Base-by-base conservation (phyloP, 208 protist genomes). In the Tritrichomonas foetus region DNA sequence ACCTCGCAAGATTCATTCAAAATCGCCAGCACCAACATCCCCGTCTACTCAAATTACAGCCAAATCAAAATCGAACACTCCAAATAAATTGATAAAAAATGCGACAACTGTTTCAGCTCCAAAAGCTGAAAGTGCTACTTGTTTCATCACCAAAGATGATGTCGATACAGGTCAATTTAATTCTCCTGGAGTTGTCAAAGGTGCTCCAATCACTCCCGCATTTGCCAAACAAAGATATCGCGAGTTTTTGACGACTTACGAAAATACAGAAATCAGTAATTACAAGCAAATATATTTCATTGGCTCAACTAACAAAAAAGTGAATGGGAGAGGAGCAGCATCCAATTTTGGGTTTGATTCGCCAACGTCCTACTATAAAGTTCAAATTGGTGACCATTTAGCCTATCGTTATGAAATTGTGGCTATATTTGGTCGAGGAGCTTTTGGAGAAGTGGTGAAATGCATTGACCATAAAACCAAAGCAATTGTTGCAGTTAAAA, bases 371-470 rank as follows among this genome's bases (percentile, higher is more conserved):
- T 25, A 84, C 53, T 84, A 84, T 53, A 84, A 84, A 30, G 27
- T 53, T 47, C 49, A 22, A 47, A n/a, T 44, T 30, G 74, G 74
- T 25, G 74, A 84, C n/a, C 74, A 84, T 33, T n/a, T 84, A 33
- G 36, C 41, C n/a, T 98, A 98, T 95, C 95, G 97, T 44, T 98
- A 97, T 93, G 97, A 98, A 93, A 75, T 98, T 14, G 0, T 98
- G 0, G 93, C 94, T 0, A 75, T 94, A 14, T 92, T 98, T 0
- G 98, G 98, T 27, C 95, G 96, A 49, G 98, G 98, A 33, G 96
- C 96, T 0, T 98, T 98, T 94, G 97, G 98, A 66, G 97, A 98
- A 82, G 97, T 98, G 22, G 82, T 97, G 9, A 97, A 97, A 93
- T 95, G 93, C 3, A 89, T 95, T 47, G 98, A 99, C 94, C 95